Evolutionary conservation across 345 rosid species (phyloP), one percentile per base, ranked within the genome.

Genomic region (Kernera saxatilis): DNA sequence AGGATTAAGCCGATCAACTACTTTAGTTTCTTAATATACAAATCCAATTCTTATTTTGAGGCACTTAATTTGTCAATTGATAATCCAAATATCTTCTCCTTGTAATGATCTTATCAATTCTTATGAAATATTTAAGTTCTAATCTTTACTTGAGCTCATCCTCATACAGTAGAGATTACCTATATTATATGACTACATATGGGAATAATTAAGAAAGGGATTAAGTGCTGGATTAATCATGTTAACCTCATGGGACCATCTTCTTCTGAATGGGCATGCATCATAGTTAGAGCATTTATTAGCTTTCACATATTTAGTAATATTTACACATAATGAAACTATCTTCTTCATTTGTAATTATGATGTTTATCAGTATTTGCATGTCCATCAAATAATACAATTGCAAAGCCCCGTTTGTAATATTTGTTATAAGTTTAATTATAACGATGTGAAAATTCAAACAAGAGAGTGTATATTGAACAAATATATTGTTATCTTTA

Each of bases 161-260:
- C 17, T 64, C 50, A 36, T 55, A 45, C 71, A 25, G 7, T 27
- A n/a, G 10, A 65, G 21, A 63, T 8, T 13, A 39, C 35, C 54
- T 29, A 19, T 59, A 67, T 56, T 0, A 48, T 40, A 59, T 43
- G 25, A 26, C 56, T 25, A 55, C 3, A 67, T 21, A 9, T 35
- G 80, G 21, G 64, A 60, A 55, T 6, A 67, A 58, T 69, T 45
- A 63, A 55, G 36, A 69, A 75, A 68, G 37, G n/a, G 70, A n/a
- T 69, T 69, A 76, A 69, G 74, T 62, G 75, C 17, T 69, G 75
- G 74, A 54, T 76, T 76, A 76, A 76, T 76, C 75, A 76, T 76
- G 79, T 76, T 70, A 69, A 69, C 67, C 75, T 76, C 54, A 53
- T 69, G 75, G 79, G 74, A 44, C 79, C 79, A 69, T 45, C 59